Evolutionary conservation across 2,329 filamentous ascomycete genomes (phyloP).

Genomic region (Fusarium nurragi): DNA sequence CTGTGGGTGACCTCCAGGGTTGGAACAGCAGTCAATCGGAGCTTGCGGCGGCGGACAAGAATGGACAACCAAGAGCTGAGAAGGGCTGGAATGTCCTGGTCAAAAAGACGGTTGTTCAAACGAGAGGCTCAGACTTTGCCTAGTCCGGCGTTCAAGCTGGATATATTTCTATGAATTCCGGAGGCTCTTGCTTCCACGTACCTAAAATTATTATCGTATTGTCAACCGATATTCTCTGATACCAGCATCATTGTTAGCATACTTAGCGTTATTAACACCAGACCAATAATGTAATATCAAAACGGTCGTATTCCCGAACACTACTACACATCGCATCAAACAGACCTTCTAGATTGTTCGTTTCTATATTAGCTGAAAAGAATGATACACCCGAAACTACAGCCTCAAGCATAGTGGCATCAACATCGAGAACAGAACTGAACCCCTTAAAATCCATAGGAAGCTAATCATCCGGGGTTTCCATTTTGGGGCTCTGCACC

Average conservation of each 20-base stretch:
- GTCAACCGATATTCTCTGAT: neutral
- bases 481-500: neutral
- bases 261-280: neutral
- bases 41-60: conserved; percentile 25
- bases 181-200: neutral
- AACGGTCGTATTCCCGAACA: neutral
- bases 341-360: neutral
- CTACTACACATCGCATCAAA: neutral
- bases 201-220: neutral
- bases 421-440: neutral
- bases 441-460: neutral
- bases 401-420: neutral
- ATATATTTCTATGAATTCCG: too few species aligned
- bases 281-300: neutral
- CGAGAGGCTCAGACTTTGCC: conserved; percentile 15
- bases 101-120: conserved; percentile 41
- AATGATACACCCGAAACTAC: neutral
- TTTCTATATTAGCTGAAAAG: neutral
- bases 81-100: conserved; percentile 41
- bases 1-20: conserved; percentile 10
- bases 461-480: neutral
- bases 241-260: neutral
- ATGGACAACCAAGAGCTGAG: conserved; percentile 1
- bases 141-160: neutral
- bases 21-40: conserved; percentile 42